These are phyloP conservation scores for Cladorrhinum sp. DNA, from an alignment of 2,329 filamentous ascomycete species.

Conservation along the genomic window DNA sequence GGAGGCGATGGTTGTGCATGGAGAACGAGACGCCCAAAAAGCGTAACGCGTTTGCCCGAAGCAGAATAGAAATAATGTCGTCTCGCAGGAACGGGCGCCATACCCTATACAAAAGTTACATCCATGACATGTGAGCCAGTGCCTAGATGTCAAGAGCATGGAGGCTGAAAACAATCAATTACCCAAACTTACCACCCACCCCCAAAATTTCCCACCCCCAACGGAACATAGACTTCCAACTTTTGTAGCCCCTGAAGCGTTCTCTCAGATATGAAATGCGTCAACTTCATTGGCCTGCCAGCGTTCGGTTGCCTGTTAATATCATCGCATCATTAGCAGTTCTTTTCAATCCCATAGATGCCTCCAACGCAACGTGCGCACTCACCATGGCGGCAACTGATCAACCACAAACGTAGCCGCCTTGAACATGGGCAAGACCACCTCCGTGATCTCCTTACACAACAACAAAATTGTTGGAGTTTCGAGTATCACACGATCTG, in stretches of 20 bases:
- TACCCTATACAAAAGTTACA: neutral
- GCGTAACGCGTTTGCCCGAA: too few species aligned
- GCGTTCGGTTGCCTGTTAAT: too few species aligned
- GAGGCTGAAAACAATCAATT: neutral
- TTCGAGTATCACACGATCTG: neutral
- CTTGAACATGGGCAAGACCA: constrained; percentile 32
- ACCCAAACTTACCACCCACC: neutral
- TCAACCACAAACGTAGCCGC: constrained; percentile 33
- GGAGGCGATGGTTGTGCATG: neutral
- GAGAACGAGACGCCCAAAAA: neutral
- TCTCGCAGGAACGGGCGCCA: too few species aligned
- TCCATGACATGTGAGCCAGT: too few species aligned
- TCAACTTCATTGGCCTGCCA: constrained; percentile 27
- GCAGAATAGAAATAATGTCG: too few species aligned
- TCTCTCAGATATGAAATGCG: constrained; percentile 30
- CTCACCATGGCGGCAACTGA: constrained; percentile 37
- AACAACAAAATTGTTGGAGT: constrained; percentile 35
- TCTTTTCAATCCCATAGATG: too few species aligned
- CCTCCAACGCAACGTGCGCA: too few species aligned
- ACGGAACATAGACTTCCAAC: constrained; percentile 32
- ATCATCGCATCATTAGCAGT: too few species aligned
- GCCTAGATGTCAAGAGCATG: neutral
- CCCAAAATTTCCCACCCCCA: constrained; percentile 22
- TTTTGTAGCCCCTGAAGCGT: constrained; percentile 34
- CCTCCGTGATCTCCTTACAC: constrained; percentile 34